Conservation (phyloP, 345 rosid species). For the Acer saccharum region DNA sequence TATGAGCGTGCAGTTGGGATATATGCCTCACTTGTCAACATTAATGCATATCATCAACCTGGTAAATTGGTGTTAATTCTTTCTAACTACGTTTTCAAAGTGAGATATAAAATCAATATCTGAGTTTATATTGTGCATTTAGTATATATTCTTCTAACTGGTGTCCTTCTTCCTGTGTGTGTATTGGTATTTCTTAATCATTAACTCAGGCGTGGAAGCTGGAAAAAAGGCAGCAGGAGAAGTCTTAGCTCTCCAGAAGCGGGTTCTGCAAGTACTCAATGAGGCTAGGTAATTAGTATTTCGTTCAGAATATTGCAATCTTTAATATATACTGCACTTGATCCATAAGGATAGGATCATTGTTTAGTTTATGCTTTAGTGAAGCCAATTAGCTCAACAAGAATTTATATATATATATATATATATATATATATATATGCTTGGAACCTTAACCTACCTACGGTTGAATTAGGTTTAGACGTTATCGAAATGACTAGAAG, state of each 20-base stretch:
- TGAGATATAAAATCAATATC: neutral
- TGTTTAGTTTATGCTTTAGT: neutral
- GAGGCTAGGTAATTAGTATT: constrained; percentile 74
- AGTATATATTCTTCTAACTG: neutral
- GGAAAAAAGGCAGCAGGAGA: constrained; percentile 99
- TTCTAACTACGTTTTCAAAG: constrained; percentile 10
- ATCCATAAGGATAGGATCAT: constrained; percentile 3
- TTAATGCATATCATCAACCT: constrained; percentile 97
- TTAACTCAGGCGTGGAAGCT: constrained; percentile 85
- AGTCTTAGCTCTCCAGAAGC: constrained; percentile 92
- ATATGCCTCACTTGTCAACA: constrained; percentile 80
- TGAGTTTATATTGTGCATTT: constrained; percentile 3
- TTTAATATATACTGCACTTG: constrained; percentile 2
- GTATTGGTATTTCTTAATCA: constrained; percentile 12
- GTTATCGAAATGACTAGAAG: neutral
- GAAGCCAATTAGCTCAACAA: neutral
- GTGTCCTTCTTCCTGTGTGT: neutral
- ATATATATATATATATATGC: neutral
- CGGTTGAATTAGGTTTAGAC: neutral
- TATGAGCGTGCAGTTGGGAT: constrained; percentile 98
- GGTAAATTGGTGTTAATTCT: constrained; percentile 48
- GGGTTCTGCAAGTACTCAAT: constrained; percentile 85
- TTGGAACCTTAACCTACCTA: neutral
- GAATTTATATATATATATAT: neutral
- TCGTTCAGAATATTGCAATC: constrained; percentile 8